phyloP scores from a whole-genome alignment of 345 rosid species.

The Syzygium aqueum region DNA sequence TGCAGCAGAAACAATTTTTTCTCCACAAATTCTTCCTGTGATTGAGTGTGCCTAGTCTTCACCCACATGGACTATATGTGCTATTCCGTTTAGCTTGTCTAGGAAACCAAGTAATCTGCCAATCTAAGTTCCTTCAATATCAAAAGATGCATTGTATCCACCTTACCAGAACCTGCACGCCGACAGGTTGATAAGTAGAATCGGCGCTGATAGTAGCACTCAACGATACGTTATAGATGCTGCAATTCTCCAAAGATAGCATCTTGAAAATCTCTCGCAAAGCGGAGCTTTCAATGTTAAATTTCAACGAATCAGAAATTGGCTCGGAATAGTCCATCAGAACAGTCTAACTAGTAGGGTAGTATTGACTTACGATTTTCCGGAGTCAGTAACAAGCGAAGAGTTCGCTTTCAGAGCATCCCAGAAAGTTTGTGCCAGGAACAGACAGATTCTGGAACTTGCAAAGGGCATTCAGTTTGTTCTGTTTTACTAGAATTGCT shows the following conservation, averaged over 20 bases:
- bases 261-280: background rate
- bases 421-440: background rate
- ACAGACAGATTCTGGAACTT: background rate
- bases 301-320: background rate
- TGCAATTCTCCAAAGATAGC: background rate
- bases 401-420: background rate
- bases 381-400: background rate
- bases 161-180: background rate
- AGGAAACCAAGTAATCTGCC: background rate
- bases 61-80: background rate
- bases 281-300: background rate
- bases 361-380: background rate
- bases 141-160: background rate
- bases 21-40: background rate
- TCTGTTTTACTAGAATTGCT: background rate
- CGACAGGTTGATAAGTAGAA: background rate
- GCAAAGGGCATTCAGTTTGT: background rate
- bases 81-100: background rate
- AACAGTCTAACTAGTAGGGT: background rate
- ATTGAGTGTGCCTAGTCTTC: background rate
- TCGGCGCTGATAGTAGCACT: background rate
- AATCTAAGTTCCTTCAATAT: background rate
- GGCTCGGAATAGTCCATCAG: background rate
- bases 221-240: background rate
- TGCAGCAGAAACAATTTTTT: accelerated